Conservation (phyloP, 2,329 filamentous ascomycete species). For the Shiraia sp. region DNA sequence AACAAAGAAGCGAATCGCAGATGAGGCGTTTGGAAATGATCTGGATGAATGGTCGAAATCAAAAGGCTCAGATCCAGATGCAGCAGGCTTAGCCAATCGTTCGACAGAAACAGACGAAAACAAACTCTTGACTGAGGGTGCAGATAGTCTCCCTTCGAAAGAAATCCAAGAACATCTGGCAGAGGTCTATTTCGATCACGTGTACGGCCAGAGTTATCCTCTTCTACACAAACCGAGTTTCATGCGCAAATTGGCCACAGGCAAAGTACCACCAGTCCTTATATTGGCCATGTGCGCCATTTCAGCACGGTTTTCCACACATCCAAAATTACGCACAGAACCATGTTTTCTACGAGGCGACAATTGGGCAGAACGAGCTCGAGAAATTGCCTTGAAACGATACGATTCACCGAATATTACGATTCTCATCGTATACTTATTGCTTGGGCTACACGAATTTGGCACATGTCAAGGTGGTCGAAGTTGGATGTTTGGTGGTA, state of each 20-base stretch:
- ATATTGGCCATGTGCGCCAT: slow-evolving; percentile 93
- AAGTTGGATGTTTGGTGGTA: slow-evolving; percentile 93
- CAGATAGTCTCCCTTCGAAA: slow-evolving; percentile 77
- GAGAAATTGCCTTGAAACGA: slow-evolving; percentile 81
- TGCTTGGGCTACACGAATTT: slow-evolving; percentile 91
- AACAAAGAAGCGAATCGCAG: slow-evolving; percentile 78
- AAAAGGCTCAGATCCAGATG: slow-evolving; percentile 55
- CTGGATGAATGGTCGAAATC: slow-evolving; percentile 78
- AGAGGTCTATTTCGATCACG: slow-evolving; percentile 92
- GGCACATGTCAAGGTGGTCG: slow-evolving; percentile 94
- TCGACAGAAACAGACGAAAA: slow-evolving; percentile 68
- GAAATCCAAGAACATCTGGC: slow-evolving; percentile 92
- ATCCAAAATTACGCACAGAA: slow-evolving; percentile 75
- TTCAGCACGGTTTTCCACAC: slow-evolving; percentile 90
- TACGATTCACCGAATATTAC: slow-evolving; percentile 97
- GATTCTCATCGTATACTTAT: slow-evolving; percentile 84
- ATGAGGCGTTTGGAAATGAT: slow-evolving; percentile 84
- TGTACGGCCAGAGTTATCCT: slow-evolving; percentile 95
- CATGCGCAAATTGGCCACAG: slow-evolving; percentile 81
- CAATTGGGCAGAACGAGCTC: slow-evolving; percentile 84
- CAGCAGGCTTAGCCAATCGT: slow-evolving; percentile 52
- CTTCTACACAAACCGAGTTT: slow-evolving; percentile 96
- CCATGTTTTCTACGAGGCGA: slow-evolving; percentile 88
- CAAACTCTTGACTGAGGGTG: slow-evolving; percentile 78
- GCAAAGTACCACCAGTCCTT: slow-evolving; percentile 83